Evolutionary conservation across 768 basidiomycete species (phyloP).

Genomic region (Crepidotus variabilis): DNA sequence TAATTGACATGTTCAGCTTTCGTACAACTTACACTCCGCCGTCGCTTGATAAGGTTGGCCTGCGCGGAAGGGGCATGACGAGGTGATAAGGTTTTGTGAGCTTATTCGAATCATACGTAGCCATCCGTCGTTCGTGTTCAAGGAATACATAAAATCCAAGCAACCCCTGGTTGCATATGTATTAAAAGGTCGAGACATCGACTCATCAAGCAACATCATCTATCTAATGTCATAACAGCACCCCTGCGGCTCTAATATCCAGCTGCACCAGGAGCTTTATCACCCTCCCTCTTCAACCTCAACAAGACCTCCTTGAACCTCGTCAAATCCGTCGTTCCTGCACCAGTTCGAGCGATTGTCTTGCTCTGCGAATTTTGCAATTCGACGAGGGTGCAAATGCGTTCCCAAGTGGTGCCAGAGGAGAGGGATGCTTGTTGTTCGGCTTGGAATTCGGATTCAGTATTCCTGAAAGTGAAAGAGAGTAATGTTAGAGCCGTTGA

Average conservation of each 20-base stretch:
- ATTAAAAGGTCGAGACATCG: too few relatives aligned
- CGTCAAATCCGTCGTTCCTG: slow-evolving; percentile 84
- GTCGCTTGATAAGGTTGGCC: too few relatives aligned
- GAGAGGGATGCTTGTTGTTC: slow-evolving; percentile 74
- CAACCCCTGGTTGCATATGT: too few relatives aligned
- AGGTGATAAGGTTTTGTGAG: too few relatives aligned
- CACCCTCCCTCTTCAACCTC: slow-evolving; percentile 85
- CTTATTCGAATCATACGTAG: too few relatives aligned
- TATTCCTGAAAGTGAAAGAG: slow-evolving; percentile 68
- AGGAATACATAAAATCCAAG: too few relatives aligned
- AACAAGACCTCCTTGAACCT: slow-evolving; percentile 93
- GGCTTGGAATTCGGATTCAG: slow-evolving; percentile 77
- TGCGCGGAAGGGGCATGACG: too few relatives aligned
- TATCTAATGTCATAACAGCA: too few relatives aligned
- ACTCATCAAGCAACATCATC: too few relatives aligned
- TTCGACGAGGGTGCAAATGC: slow-evolving; percentile 82
- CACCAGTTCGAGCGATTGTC: slow-evolving; percentile 81
- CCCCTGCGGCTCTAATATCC: slow-evolving; percentile 91
- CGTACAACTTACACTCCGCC: too few relatives aligned
- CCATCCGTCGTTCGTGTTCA: too few relatives aligned
- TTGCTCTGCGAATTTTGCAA: slow-evolving; percentile 98
- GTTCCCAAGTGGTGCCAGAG: slow-evolving; percentile 92
- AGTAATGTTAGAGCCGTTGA: background rate
- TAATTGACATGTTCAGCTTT: too few relatives aligned
- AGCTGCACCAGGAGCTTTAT: slow-evolving; percentile 86